A percentile compares a stretch with the other conserved stretches of the same genome.
These are phyloP conservation scores for Westerdykella sp. DNA, from an alignment of 2,329 filamentous ascomycete species.

Conservation along the genomic window DNA sequence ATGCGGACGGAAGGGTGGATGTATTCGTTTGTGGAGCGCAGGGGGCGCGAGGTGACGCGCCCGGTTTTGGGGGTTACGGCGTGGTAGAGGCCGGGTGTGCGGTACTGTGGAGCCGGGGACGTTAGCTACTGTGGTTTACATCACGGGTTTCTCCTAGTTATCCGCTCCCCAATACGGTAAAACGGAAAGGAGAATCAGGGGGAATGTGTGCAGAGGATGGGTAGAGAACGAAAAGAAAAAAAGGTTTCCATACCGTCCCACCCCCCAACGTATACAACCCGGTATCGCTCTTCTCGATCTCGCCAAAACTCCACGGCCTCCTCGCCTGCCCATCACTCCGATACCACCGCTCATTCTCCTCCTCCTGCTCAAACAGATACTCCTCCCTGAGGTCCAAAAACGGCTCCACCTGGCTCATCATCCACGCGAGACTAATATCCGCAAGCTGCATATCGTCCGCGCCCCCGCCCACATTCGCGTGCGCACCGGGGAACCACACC, in stretches of 20 bases:
- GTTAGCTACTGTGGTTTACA: too few species aligned
- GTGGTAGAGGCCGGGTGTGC: constrained; percentile 45
- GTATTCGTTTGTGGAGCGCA: constrained; percentile 48
- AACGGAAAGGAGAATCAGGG: too few species aligned
- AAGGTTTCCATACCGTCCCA: constrained; percentile 22
- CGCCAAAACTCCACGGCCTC: constrained; percentile 45
- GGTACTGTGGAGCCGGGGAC: constrained; percentile 15
- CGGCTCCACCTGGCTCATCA: constrained; percentile 48
- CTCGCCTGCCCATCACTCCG: constrained; percentile 35
- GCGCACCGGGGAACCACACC: constrained; percentile 52
- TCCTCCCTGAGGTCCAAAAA: constrained; percentile 45
- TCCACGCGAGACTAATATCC: constrained; percentile 52
- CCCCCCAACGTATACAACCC: constrained; percentile 46
- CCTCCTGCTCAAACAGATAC: constrained; percentile 44
- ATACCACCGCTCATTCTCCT: constrained; percentile 42
- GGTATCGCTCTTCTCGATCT: constrained; percentile 41
- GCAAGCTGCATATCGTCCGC: constrained; percentile 42
- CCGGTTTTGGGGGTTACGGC: constrained; percentile 42
- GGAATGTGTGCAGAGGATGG: neutral
- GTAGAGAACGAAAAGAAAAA: neutral
- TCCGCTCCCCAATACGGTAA: too few species aligned
- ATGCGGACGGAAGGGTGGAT: constrained; percentile 47
- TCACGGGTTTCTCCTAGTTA: too few species aligned
- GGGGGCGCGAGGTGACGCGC: constrained; percentile 37
- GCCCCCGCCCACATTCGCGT: constrained; percentile 49